Evolutionary conservation across 805 yeast species (phyloP), one percentile per base, ranked within the genome.

Genomic region (Candida golubevii): DNA sequence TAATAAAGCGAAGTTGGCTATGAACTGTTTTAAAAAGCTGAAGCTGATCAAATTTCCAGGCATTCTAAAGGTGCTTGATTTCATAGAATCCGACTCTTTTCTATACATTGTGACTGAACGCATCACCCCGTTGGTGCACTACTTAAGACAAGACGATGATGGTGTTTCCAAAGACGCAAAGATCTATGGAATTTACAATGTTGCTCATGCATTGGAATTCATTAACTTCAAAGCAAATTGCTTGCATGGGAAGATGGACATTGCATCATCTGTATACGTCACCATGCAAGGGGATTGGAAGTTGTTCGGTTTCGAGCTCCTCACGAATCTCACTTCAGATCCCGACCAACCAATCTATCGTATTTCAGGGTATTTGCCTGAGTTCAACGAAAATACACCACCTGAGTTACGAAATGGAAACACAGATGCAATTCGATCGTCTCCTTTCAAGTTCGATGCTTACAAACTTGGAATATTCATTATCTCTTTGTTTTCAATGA

Each of bases 221-320:
- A 68, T 86, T 39, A 82, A 83, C 50, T 68, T 63, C 26, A 85
- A 79, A 46, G 78, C 79, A 31, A 58, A 69, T 6, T 77, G 83
- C 26, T 67, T 84, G 6, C 84, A 86, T 56, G 91, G 89, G 6
- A 79, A 80, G 47, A 51, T 88, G 10, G 72, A 77, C 46, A 38
- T 59, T 9, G 69, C 76, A 34, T 39, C 47, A 6, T 77, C 85
- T 1, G 74, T 90, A 1, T 89, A 68, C 59, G 80, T 87, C 12
- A 83, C 78, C 43, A 40, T 43, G 10, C 75, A 72, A 28, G 96
- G 97, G 11, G 95, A 85, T 57, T 88, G 96, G 91, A 83, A 80
- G 47, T 59, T 90, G 26, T 85, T 85, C 46, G 96, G 96, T 1
- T 80, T 89, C 55, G 97, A 90, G 61, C 61, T 83, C 1, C 63